These are phyloP conservation scores for Phytophthora macrochlamydospora DNA, from an alignment of 352 stramenopile genomes.

Conservation along the genomic window DNA sequence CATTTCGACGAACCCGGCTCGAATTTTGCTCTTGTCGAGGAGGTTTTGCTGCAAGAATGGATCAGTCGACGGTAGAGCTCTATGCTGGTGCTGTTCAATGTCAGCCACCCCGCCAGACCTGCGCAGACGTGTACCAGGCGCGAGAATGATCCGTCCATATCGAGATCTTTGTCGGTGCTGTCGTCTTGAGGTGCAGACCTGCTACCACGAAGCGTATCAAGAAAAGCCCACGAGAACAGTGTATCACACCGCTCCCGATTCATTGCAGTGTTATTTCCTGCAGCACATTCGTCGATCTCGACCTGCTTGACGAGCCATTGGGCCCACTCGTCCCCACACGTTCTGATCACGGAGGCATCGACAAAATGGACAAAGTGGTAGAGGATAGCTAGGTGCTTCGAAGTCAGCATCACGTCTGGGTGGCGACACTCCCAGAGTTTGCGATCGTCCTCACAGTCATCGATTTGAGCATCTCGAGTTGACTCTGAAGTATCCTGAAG, in stretches of 20 bases:
- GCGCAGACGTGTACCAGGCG: conserved; percentile 29
- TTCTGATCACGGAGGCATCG: conserved; percentile 33
- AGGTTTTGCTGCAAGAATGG: conserved; percentile 24
- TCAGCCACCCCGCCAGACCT: conserved; percentile 33
- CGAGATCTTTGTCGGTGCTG: background rate
- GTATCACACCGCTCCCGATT: background rate
- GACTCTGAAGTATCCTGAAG: conserved; percentile 2
- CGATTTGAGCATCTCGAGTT: conserved; percentile 6
- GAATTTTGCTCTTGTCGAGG: conserved; percentile 37
- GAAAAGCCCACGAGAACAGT: conserved; percentile 32
- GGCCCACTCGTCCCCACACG: conserved; percentile 30
- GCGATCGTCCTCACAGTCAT: conserved; percentile 35
- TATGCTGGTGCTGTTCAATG: conserved; percentile 34
- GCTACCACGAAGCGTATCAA: conserved; percentile 14
- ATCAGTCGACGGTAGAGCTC: conserved; percentile 32
- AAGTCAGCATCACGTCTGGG: conserved; percentile 37
- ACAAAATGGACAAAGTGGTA: conserved; percentile 44
- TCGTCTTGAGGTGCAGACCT: conserved; percentile 1
- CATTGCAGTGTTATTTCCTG: background rate
- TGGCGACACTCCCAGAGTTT: conserved; percentile 53
- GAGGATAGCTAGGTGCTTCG: conserved; percentile 62
- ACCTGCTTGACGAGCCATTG: background rate
- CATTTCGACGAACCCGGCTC: conserved; percentile 33
- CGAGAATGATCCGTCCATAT: conserved; percentile 9
- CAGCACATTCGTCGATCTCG: background rate